Evolutionary conservation across 257 asterid species (phyloP).

Genomic region (Scutellaria barbata): DNA sequence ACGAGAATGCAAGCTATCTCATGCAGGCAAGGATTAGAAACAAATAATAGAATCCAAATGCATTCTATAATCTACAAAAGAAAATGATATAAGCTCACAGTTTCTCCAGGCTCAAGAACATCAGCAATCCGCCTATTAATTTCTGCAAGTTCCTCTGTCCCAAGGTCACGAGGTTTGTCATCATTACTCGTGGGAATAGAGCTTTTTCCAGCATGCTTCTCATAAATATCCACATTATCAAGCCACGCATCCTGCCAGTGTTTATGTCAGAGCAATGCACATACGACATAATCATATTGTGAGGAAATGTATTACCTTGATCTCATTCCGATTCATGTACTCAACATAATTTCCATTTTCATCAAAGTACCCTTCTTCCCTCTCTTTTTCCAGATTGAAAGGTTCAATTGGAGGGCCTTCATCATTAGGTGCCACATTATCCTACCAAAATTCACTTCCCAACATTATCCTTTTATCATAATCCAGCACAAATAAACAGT

Average conservation of each 20-base stretch:
- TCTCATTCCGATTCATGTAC: conserved; percentile 61
- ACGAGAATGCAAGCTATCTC: conserved; percentile 13
- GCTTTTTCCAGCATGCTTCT: conserved; percentile 47
- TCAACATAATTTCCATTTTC: conserved; percentile 87
- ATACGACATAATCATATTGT: conserved; percentile 29
- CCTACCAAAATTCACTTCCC: conserved; percentile 59
- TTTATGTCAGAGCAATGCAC: conserved; percentile 29
- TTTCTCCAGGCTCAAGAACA: conserved; percentile 90
- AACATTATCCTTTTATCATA: conserved; percentile 11
- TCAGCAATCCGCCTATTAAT: conserved; percentile 90
- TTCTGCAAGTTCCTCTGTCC: conserved; percentile 74
- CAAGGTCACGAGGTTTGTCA: conserved; percentile 66
- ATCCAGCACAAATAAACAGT: conserved; percentile 11
- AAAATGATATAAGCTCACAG: conserved; percentile 47
- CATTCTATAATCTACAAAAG: neutral
- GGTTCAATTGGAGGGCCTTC: conserved; percentile 82
- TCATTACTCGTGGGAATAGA: conserved; percentile 40
- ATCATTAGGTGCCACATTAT: conserved; percentile 66
- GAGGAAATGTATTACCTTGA: conserved; percentile 59
- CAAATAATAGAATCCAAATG: neutral
- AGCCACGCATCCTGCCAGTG: conserved; percentile 96
- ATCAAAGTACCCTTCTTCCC: conserved; percentile 98
- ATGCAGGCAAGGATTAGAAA: conserved; percentile 15
- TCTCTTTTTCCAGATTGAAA: conserved; percentile 82
- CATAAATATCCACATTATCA: conserved; percentile 68